These are phyloP conservation scores for Chenopodium quinoa DNA, from an alignment of 148 eudicot species.

Conservation along the genomic window DNA sequence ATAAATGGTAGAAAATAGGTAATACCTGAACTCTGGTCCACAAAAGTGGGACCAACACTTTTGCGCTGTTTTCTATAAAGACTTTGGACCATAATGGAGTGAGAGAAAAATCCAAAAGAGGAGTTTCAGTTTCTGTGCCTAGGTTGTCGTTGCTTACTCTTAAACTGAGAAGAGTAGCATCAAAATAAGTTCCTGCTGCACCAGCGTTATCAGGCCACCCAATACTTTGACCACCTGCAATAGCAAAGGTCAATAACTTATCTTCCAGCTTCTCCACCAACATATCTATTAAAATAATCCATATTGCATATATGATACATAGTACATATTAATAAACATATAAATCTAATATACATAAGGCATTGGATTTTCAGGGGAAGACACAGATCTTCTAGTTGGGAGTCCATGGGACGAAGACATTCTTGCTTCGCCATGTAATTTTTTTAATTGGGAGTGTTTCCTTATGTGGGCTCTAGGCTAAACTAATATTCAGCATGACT, in stretches of 20 bases:
- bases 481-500: no score
- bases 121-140: conserved; percentile 82
- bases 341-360: background rate
- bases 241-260: conserved; percentile 9
- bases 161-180: conserved; percentile 63
- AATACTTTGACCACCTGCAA: conserved; percentile 72
- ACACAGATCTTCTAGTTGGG: background rate
- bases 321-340: background rate
- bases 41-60: conserved; percentile 79
- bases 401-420: background rate
- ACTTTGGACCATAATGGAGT: conserved; percentile 82
- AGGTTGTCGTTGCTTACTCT: conserved; percentile 71
- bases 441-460: no score
- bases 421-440: no score
- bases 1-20: conserved; percentile 4
- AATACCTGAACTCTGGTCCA: conserved; percentile 94
- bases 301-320: background rate
- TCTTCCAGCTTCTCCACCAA: conserved; percentile 2
- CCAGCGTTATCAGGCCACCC: conserved; percentile 80
- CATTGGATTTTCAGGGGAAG: background rate
- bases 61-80: conserved; percentile 75
- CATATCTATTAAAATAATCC: background rate
- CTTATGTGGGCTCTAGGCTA: no score
- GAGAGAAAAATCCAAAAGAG: conserved; percentile 75
- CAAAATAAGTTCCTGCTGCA: conserved; percentile 85